Evolutionary conservation across 163 green algal genomes (phyloP), one percentile per base, ranked within the genome.

Genomic region (Chloroidium sp.): DNA sequence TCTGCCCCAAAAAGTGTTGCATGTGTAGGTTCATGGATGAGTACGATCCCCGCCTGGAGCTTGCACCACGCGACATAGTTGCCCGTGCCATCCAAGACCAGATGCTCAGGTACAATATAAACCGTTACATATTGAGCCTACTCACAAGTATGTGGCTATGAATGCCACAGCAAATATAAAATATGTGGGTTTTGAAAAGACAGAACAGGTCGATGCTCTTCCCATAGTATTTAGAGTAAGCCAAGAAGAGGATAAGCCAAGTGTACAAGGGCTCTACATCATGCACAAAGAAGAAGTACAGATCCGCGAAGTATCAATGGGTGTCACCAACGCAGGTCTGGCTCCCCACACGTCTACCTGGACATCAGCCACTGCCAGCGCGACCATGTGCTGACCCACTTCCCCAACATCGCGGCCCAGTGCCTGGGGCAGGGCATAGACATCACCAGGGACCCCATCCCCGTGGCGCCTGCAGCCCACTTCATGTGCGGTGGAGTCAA

Each of bases 31-130:
- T 86, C 90, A 99, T 99, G 96, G n/a, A 81, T 0, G 59, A 87
- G 6, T 97, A 97, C 84, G 95, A 99, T 81, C 57, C 75, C 14
- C 89, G 94, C 3, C 76, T 90, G 64, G 97, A 99, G 88, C 91
- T 99, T 36, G 97, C 97, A 0, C 97, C 97, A 0, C 89, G 97
- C 2, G 97, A 99, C 87, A 85, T 99, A 0, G 97, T 99, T 14
- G 97, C 97, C 0, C 91, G 94, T 62, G 89, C 88, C 78, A 99
- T 99, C 78, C 91, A 97, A 74, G 91, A 93, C 58, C 88, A 98
- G 88, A 92, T 98, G 87, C 83, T 61, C 62, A 12, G 10, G 36
- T 36, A 36, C 36, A 36, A 36, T 36, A 36, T 36, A 36, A 36
- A 36, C 12, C 12, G 67, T 12, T 12, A 10, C 12, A 12, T 12